Evolutionary conservation across 2,329 filamentous ascomycete species (phyloP).

Genomic region (Aspergillus sp.): DNA sequence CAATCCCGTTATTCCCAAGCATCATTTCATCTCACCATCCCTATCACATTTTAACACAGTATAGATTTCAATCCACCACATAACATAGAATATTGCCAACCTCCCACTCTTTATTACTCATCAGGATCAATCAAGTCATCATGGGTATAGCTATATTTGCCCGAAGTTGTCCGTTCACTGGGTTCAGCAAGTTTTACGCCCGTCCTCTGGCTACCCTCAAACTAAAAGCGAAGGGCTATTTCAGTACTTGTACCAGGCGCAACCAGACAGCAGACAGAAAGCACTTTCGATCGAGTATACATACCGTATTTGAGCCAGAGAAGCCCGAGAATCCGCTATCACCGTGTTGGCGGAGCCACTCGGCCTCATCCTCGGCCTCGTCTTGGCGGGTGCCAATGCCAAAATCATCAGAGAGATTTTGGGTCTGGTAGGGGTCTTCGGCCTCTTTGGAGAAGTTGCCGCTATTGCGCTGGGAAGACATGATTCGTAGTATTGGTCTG

Average conservation of each 20-base stretch:
- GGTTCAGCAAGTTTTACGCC: not conserved
- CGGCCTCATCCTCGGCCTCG: not conserved
- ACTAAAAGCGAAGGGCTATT: not conserved
- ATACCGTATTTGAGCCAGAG: not conserved
- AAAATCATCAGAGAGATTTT: not conserved
- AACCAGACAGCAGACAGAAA: not conserved
- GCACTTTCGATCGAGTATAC: not conserved
- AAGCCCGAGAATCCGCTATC: not conserved
- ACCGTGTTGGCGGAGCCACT: not conserved
- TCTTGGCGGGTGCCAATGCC: not conserved
- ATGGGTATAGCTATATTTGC: not conserved
- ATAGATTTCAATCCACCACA: too few relatives aligned
- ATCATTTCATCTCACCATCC: too few relatives aligned
- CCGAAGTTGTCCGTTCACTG: not conserved
- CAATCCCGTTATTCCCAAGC: too few relatives aligned
- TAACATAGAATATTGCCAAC: too few relatives aligned
- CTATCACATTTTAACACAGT: too few relatives aligned
- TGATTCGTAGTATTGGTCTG: not conserved
- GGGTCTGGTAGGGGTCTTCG: not conserved
- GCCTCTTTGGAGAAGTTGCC: not conserved
- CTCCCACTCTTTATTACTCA: too few relatives aligned
- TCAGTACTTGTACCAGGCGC: not conserved
- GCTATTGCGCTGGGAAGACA: not conserved
- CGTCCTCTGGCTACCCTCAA: not conserved
- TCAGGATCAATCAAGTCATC: too few relatives aligned